Evolutionary conservation across 371 early-diverging fungal species (phyloP).

Genomic region (Zychaea mexicana): DNA sequence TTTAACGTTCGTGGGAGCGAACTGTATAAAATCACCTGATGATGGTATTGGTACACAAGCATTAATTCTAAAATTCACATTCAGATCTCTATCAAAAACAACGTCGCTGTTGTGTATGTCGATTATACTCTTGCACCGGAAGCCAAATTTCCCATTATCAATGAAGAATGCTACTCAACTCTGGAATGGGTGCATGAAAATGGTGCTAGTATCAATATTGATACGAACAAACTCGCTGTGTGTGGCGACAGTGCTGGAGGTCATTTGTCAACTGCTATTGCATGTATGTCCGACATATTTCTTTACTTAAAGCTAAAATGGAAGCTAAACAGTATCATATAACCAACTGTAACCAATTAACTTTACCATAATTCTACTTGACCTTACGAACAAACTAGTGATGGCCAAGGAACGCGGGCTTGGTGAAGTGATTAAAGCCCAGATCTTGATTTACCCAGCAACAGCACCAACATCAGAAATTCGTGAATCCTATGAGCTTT

Average conservation of each 20-base stretch:
- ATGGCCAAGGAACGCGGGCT: constrained; percentile 15
- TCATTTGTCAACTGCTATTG: constrained; percentile 13
- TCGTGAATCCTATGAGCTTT: constrained; percentile 4
- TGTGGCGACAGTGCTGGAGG: constrained; percentile 27
- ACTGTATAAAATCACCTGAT: neutral
- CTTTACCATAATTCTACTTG: neutral
- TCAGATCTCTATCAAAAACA: constrained; percentile 4
- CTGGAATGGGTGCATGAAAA: constrained; percentile 16
- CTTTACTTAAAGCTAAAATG: no score
- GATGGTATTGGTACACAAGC: neutral
- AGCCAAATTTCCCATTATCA: constrained; percentile 22
- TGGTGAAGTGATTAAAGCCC: constrained; percentile 5
- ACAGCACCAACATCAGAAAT: neutral
- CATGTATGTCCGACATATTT: neutral
- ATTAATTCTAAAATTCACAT: neutral
- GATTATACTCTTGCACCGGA: constrained; percentile 31
- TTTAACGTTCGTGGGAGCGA: neutral
- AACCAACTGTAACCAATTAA: no score
- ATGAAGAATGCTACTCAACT: constrained; percentile 29
- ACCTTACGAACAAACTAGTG: constrained; percentile 7
- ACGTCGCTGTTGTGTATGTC: constrained; percentile 19
- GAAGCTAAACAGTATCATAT: no score
- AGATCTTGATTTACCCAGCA: constrained; percentile 13
- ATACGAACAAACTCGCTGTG: constrained; percentile 13
- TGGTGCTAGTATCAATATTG: constrained; percentile 13